A percentile compares a stretch with the other conserved stretches of the same genome.
These are phyloP conservation scores for Tulasnella calospora DNA, from an alignment of 768 basidiomycete genomes.

Conservation along the genomic window DNA sequence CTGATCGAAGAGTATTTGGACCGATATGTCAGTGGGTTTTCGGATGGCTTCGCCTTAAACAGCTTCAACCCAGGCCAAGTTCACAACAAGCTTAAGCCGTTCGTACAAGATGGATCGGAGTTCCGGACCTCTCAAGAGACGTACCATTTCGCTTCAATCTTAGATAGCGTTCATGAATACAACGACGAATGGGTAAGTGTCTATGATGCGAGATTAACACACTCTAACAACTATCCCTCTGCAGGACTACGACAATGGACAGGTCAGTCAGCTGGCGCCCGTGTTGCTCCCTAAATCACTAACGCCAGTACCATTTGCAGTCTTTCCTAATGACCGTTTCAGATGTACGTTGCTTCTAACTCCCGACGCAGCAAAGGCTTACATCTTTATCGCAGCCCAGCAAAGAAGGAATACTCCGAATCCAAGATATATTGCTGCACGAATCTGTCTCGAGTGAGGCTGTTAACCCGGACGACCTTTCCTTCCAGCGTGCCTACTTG, in stretches of 20 bases:
- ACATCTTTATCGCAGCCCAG: slow-evolving; percentile 32
- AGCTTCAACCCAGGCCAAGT: background rate
- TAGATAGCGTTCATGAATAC: slow-evolving; percentile 27
- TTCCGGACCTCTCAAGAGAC: slow-evolving; percentile 44
- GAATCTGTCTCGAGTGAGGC: slow-evolving; percentile 40
- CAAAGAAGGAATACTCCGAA: slow-evolving; percentile 48
- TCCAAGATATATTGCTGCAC: slow-evolving; percentile 50
- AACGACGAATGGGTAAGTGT: slow-evolving; percentile 31
- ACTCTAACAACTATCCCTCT: slow-evolving; percentile 34
- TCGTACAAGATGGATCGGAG: slow-evolving; percentile 38
- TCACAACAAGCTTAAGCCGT: background rate
- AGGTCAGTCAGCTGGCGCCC: slow-evolving; percentile 38
- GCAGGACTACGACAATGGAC: slow-evolving; percentile 43
- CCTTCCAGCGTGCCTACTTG: slow-evolving; percentile 56
- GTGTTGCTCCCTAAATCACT: background rate
- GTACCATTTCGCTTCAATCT: slow-evolving; percentile 43
- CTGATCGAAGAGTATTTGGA: background rate
- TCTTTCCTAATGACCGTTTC: slow-evolving; percentile 42
- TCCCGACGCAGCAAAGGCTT: background rate
- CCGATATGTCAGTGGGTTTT: background rate
- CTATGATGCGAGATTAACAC: slow-evolving; percentile 31
- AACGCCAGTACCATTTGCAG: slow-evolving; percentile 32
- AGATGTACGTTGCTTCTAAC: slow-evolving; percentile 35
- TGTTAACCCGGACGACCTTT: slow-evolving; percentile 42
- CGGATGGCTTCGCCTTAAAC: background rate